Conservation (phyloP, 2,329 filamentous ascomycete genomes). For the Alternaria metachromatica region DNA sequence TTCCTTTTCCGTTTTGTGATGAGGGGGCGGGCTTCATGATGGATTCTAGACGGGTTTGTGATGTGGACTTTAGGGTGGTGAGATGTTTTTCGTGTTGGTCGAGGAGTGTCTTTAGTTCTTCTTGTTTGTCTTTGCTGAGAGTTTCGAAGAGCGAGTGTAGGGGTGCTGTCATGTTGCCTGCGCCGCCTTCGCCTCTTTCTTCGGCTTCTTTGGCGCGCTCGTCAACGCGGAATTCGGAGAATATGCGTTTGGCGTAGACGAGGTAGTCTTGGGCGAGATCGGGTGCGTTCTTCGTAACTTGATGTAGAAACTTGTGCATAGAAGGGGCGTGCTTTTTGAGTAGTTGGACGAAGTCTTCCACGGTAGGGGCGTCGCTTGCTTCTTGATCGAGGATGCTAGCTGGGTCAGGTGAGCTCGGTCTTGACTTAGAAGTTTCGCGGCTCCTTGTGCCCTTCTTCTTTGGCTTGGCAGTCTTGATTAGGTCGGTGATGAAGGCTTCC, state of each 20-base stretch:
- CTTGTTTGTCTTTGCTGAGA: slow-evolving; percentile 58
- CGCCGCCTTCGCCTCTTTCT: slow-evolving; percentile 35
- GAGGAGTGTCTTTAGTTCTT: slow-evolving; percentile 58
- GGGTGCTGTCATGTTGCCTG: slow-evolving; percentile 52
- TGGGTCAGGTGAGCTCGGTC: slow-evolving; percentile 28
- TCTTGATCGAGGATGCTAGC: slow-evolving; percentile 33
- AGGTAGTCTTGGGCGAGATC: slow-evolving; percentile 68
- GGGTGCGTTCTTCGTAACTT: slow-evolving; percentile 71
- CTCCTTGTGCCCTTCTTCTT: slow-evolving; percentile 41
- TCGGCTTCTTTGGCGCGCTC: slow-evolving; percentile 21
- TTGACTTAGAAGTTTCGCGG: slow-evolving; percentile 29
- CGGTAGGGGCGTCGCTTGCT: slow-evolving; percentile 56
- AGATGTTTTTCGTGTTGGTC: slow-evolving; percentile 70
- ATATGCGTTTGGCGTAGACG: slow-evolving; percentile 65
- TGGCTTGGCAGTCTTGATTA: slow-evolving; percentile 64
- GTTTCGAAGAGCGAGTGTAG: slow-evolving; percentile 53
- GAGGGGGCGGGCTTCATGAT: slow-evolving; percentile 54
- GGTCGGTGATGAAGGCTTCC: slow-evolving; percentile 73
- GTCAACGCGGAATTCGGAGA: slow-evolving; percentile 61
- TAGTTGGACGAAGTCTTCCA: slow-evolving; percentile 75
- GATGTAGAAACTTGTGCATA: slow-evolving; percentile 74
- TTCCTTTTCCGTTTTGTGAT: slow-evolving; percentile 26
- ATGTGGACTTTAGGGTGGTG: slow-evolving; percentile 13
- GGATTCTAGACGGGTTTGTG: slow-evolving; percentile 59
- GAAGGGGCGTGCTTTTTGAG: slow-evolving; percentile 68